Evolutionary conservation across 345 rosid species (phyloP), one percentile per base, ranked within the genome.

Genomic region (thale cress (Arabidopsis thaliana)): DNA sequence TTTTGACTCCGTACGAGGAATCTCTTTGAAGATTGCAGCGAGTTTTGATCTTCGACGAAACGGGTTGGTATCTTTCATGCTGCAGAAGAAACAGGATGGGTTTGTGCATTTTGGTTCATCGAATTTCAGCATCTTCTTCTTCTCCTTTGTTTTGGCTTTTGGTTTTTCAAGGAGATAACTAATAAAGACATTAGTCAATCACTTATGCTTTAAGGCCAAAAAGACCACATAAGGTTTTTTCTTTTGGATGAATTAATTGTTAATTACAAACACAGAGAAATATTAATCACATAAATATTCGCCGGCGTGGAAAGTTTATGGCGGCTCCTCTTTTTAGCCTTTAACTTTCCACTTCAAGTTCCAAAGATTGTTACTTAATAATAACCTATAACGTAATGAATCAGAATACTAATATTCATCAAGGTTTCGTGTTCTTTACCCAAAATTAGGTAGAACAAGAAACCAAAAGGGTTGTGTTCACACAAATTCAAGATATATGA

Each of bases 1-100:
- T 69, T 84, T 83, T 60, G 85, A 86, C 48, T 85, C 88, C 30
- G 61, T 74, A 30, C 82, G 82, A 42, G 96, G 88, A 58, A 93
- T 81, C 77, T 91, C 79, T 73, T 78, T 79, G 86, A 93, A 89
- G 75, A 74, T 86, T 4, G 80, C 62, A 2, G 80, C 65, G 44
- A 91, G 81, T 73, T 82, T 84, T 6, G 88, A 60, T 79, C 84
- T 81, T 66, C 91, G 78, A 24, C 60, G 67, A 52, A 85, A 79
- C 12, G 85, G 86, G 81, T 82, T 64, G 7, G 74, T 74, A 49
- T 91, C 91, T 41, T 85, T 82, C 89, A 93, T 84, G 85, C 73
- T 71, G 84, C 97, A 89, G 79, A 89, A 89, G 84, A 89, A 87
- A 79, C 91, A 89, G 2, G 70, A 73, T 38, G 86, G 82, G 7